Evolutionary conservation across 2,329 filamentous ascomycete genomes (phyloP).

Genomic region (Hymenotorrendiella dingleyae): DNA sequence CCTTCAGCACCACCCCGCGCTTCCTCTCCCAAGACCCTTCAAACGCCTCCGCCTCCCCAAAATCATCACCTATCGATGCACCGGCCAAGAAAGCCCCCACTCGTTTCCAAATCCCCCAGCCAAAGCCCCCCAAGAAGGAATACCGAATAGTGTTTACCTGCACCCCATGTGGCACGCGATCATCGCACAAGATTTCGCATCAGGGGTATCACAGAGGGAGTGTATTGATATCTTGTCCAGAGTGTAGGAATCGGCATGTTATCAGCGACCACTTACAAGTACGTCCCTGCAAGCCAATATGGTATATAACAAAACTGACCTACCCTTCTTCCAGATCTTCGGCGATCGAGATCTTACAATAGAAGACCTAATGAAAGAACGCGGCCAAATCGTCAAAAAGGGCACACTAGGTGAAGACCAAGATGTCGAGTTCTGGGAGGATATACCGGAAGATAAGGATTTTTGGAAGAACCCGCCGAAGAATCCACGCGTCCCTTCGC

Average conservation of each 20-base stretch:
- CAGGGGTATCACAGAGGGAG: conserved; percentile 92
- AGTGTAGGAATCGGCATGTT: conserved; percentile 80
- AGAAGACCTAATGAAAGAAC: conserved; percentile 71
- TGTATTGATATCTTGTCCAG: conserved; percentile 80
- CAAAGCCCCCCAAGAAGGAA: background rate
- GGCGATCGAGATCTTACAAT: conserved; percentile 64
- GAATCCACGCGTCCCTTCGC: no score
- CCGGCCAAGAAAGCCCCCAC: background rate
- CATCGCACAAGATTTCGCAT: conserved; percentile 82
- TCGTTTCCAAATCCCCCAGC: background rate
- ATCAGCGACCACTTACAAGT: conserved; percentile 83
- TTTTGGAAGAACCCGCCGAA: no score
- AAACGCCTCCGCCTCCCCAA: background rate
- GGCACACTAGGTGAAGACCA: conserved; percentile 68
- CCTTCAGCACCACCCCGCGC: background rate
- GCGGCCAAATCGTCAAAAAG: conserved; percentile 67
- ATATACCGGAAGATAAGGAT: no score
- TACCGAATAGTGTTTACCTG: conserved; percentile 80
- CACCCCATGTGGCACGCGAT: conserved; percentile 73
- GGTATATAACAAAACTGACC: background rate
- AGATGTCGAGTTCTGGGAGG: conserved; percentile 90
- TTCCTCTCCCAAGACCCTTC: background rate
- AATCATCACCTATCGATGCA: no score
- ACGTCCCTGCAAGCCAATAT: conserved; percentile 1
- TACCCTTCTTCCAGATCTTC: conserved; percentile 52